Conservation (phyloP, 1,284 basidiomycete species). For the Sanguinoderma infundibulare region DNA sequence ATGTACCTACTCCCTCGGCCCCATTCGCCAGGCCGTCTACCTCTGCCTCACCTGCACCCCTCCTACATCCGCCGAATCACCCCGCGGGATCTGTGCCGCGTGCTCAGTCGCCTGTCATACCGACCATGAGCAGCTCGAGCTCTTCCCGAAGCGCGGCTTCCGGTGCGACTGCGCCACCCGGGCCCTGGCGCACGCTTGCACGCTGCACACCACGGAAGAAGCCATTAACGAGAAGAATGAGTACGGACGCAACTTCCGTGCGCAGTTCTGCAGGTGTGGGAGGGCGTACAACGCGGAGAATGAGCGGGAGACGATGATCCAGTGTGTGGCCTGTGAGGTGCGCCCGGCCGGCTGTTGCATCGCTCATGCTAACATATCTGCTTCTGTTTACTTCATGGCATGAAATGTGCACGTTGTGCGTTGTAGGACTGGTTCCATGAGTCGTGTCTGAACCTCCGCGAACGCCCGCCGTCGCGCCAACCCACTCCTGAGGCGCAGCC, state of each 20-base stretch:
- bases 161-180: slow-evolving; percentile 81
- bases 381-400: too few species aligned
- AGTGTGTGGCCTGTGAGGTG: slow-evolving; percentile 83
- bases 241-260: slow-evolving; percentile 72
- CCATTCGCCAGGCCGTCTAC: slow-evolving; percentile 71
- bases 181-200: slow-evolving; percentile 60
- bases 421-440: slow-evolving; percentile 85
- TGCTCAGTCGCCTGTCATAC: slow-evolving; percentile 84
- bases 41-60: slow-evolving; percentile 72
- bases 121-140: slow-evolving; percentile 79
- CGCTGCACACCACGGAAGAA: slow-evolving; percentile 58
- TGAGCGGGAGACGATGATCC: slow-evolving; percentile 83
- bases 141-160: slow-evolving; percentile 82
- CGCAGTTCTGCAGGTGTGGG: slow-evolving; percentile 73
- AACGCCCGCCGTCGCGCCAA: slow-evolving; percentile 56
- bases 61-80: neutral
- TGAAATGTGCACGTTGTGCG: neutral
- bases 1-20: slow-evolving; percentile 70
- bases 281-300: slow-evolving; percentile 68
- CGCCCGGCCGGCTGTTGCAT: slow-evolving; percentile 30
- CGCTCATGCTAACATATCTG: slow-evolving; percentile 10
- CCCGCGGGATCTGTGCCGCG: slow-evolving; percentile 68
- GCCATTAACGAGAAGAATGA: slow-evolving; percentile 58
- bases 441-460: slow-evolving; percentile 78
- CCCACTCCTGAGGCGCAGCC: slow-evolving; percentile 25